phyloP scores from a whole-genome alignment of 1,284 basidiomycete genomes.

The Inonotus hispidus region DNA sequence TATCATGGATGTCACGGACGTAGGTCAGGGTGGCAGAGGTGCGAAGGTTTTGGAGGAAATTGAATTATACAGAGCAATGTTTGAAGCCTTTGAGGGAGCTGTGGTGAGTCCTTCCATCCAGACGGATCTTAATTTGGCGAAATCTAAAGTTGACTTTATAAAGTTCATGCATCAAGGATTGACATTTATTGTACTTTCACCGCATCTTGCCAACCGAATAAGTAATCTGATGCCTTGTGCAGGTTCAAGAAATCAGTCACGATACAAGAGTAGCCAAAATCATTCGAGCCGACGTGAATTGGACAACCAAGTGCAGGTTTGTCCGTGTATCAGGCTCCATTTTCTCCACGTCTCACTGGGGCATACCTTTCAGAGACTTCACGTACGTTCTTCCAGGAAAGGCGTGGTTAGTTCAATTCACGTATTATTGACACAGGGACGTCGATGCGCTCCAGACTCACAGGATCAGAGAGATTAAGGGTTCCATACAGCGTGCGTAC shows the following conservation, averaged over 20 bases:
- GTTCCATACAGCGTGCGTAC: conserved; percentile 54
- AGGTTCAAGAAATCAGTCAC: conserved; percentile 81
- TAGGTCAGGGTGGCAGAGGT: conserved; percentile 32
- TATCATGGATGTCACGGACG: conserved; percentile 61
- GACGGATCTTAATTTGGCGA: not conserved
- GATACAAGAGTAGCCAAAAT: conserved; percentile 72
- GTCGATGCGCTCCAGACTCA: conserved; percentile 76
- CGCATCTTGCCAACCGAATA: not conserved
- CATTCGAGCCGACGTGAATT: conserved; percentile 72
- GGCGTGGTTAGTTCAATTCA: not conserved
- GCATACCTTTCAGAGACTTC: conserved; percentile 48
- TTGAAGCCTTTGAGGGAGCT: conserved; percentile 80
- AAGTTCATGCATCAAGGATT: conserved; percentile 81
- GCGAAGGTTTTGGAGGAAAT: conserved; percentile 74
- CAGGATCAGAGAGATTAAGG: conserved; percentile 67
- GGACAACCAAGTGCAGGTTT: conserved; percentile 74
- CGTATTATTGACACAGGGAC: conserved; percentile 41
- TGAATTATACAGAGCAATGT: conserved; percentile 81
- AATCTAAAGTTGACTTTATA: not conserved
- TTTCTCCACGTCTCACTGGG: not conserved
- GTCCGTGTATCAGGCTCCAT: conserved; percentile 13
- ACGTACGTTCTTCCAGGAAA: conserved; percentile 42
- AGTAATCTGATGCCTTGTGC: not conserved
- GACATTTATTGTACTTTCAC: conserved; percentile 56
- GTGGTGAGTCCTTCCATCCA: conserved; percentile 42